Base-by-base conservation (phyloP, 495 filamentous ascomycete species). In the Aspergillus conjunctus region DNA sequence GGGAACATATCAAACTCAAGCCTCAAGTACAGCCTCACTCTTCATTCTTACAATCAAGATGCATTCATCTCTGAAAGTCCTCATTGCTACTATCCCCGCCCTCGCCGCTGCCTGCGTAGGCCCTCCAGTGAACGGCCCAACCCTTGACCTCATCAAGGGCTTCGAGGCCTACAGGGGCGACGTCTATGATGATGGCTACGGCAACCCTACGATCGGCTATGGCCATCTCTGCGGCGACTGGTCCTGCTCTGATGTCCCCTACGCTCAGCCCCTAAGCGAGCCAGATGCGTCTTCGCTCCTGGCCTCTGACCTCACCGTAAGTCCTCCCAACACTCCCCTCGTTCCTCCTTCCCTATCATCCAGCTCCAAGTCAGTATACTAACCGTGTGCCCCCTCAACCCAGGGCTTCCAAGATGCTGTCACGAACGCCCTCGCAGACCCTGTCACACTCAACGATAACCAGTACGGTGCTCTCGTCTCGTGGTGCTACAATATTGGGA, bases 151-250 rank as follows among this genome's bases (percentile, higher is more conserved):
- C 9, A 73, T 80, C 58, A 73, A 77, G 45, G 58, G 68, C 55
- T 80, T 75, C 49, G 76, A 80, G 58, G 68, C 70, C 9, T 78
- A 70, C 56, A 54, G 67, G 30, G 50, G 71, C 11, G 59, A 26
- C 17, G 65, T 68, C 15, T 71, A 71, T 50, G 69, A 67, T 26
- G 79, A 83, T 54, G 74, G 76, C 14, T 74, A 71, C 56, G 78
- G 78, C 37, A 67, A 79, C 43, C 77, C 78, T 0, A 83, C 78
- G 20, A 72, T 83, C 17, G 81, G 81, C 30, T 83, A 82, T 59
- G 81, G 81, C 48, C 81, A 83, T 62, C 73, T 80, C 14, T 83
- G 79, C 71, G 37, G 54, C 52, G 71, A 71, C 14, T 55, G 62
- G 14, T 63, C 63, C 11, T 82, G 80, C 73, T 55, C 71, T 2